Conservation (phyloP, 257 asterid species). For the Plantago major region DNA sequence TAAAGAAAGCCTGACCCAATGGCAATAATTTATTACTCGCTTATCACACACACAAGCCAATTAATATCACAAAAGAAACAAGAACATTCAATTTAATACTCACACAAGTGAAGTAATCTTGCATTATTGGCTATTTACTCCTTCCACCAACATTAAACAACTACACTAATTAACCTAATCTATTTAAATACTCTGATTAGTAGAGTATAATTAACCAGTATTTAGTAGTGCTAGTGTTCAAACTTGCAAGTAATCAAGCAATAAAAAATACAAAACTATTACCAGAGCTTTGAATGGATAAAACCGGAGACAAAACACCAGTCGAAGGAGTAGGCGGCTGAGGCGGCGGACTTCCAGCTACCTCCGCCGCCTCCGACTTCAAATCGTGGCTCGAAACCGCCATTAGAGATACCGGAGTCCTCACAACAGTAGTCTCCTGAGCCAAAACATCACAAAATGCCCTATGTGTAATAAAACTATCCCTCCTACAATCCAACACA, state of each 20-base stretch:
- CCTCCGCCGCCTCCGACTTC: conserved; percentile 29
- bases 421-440: conserved; percentile 47
- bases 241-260: too few relatives aligned
- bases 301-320: conserved; percentile 68
- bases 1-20: neutral
- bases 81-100: too few relatives aligned
- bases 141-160: neutral
- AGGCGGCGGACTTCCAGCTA: conserved; percentile 66
- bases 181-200: too few relatives aligned
- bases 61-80: neutral
- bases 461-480: conserved; percentile 83
- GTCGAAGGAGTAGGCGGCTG: conserved; percentile 93
- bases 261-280: neutral
- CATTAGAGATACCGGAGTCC: conserved; percentile 25
- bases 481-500: conserved; percentile 48
- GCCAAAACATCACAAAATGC: conserved; percentile 94
- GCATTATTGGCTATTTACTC: neutral
- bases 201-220: too few relatives aligned
- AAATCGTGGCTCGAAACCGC: conserved; percentile 22
- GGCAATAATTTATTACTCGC: too few relatives aligned
- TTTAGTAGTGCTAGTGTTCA: too few relatives aligned
- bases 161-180: too few relatives aligned
- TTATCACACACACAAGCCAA: conserved; percentile 4
- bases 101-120: neutral
- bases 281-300: conserved; percentile 93